Evolutionary conservation across 2,329 filamentous ascomycete genomes (phyloP).

Genomic region (Mycosphaerelloides madeirae): DNA sequence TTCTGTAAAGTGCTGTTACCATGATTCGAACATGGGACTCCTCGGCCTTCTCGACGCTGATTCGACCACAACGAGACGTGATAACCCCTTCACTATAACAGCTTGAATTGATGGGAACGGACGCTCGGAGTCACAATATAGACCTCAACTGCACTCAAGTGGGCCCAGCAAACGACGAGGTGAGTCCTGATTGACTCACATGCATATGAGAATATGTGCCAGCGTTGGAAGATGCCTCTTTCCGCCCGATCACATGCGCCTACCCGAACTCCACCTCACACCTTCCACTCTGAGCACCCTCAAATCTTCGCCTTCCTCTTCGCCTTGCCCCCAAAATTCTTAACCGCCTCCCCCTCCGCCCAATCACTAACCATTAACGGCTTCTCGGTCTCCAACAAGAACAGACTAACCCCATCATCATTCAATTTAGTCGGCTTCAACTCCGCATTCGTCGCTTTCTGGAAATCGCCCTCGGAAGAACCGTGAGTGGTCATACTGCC

Average conservation of each 20-base stretch:
- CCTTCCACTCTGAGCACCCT: background rate
- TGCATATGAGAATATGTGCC: too few species aligned
- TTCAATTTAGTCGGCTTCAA: conserved; percentile 11
- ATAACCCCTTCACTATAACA: conserved; percentile 2
- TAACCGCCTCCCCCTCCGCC: conserved; percentile 10
- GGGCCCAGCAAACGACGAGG: too few species aligned
- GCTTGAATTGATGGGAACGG: background rate
- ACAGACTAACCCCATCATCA: conserved; percentile 9
- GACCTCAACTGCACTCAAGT: too few species aligned
- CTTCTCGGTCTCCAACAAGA: conserved; percentile 16
- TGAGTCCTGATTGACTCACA: too few species aligned
- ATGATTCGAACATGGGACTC: conserved; percentile 8
- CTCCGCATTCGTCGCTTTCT: conserved; percentile 10
- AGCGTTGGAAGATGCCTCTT: too few species aligned
- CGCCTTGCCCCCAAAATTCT: conserved; percentile 1
- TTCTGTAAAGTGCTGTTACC: conserved; percentile 1
- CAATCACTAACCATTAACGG: conserved; percentile 13
- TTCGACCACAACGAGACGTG: conserved; percentile 2
- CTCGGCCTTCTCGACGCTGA: background rate
- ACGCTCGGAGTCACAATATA: too few species aligned
- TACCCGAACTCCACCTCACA: too few species aligned
- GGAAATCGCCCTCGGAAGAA: conserved; percentile 10
- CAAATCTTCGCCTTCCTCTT: conserved; percentile 3
- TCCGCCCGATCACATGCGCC: too few species aligned
- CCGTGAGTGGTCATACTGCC: conserved; percentile 13